Base-by-base conservation (phyloP, 148 eudicot species). In the Chenopodium formosanum region DNA sequence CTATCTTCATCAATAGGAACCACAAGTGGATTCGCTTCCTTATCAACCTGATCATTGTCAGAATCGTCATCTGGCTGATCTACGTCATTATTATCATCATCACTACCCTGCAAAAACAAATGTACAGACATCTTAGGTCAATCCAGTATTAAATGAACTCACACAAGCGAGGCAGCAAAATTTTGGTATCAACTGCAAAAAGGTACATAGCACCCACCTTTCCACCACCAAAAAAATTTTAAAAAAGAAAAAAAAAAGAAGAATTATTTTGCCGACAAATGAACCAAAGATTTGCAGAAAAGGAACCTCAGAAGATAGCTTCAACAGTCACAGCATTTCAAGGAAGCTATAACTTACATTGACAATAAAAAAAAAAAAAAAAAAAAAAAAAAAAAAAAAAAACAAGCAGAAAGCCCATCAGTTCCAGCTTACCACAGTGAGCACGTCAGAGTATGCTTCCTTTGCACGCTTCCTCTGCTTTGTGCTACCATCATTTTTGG, bases 11-110 rank as follows among this genome's bases (percentile, higher is more conserved):
- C 83, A 19, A 95, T 88, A 0, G 94, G 90, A 23, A 93, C 89
- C 87, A 95, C 76, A 10, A 95, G 92, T 82, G 98, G 98, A 85
- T 95, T 95, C 64, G 90, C 91, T 85, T 95, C 97, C 73, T 76
- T 46, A 44, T 82, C 88, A 73, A 60, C 86, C 34, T 58, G 78
- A n/a, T 92, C 97, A 71, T 84, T 82, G 83, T 95, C 97, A 1
- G 98, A 95, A 85, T 92, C 94, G 83, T 89, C 86, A 77, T 88
- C 91, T 48, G 89, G 80, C 60, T 87, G 85, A 40, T 77, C 68
- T 62, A 79, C 73, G 60, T 79, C 81, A 23, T 81, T 84, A 25
- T 80, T 82, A 20, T 86, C 91, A 65, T 85, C 93, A 74, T 64
- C 85, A 60, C 34, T 64, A 68, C 46, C 85, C 85, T 80, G 83